phyloP scores from a whole-genome alignment of 73 alveolate species.

The Paramecium pentaurelia region DNA sequence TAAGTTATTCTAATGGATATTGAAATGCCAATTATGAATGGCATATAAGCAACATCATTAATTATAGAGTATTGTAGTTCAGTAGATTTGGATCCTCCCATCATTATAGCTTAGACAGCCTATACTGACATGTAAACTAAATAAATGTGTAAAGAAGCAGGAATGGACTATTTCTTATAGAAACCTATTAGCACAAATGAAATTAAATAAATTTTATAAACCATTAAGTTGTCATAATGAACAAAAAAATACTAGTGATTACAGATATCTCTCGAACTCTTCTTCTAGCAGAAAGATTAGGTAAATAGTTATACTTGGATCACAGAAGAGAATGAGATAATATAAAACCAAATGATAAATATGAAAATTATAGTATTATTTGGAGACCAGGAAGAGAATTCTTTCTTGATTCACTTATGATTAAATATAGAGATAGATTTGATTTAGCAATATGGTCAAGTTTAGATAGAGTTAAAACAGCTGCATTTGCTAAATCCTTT shows the following conservation, averaged over 20 bases:
- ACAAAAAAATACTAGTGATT: neutral
- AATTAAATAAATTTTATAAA: slow-evolving; percentile 19
- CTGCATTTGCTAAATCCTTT: neutral
- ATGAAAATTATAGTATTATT: neutral
- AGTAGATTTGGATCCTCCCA: neutral
- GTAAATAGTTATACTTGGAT: neutral
- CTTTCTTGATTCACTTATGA: neutral
- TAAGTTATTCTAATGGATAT: neutral
- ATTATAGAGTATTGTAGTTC: neutral
- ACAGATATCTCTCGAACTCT: neutral
- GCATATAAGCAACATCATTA: neutral
- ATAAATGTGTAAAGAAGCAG: neutral
- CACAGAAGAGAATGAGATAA: neutral
- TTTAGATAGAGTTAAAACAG: neutral
- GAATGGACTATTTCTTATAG: neutral
- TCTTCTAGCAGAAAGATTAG: neutral
- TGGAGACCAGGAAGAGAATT: neutral
- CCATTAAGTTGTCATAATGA: neutral
- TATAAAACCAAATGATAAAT: neutral
- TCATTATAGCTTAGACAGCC: neutral
- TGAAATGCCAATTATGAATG: slow-evolving; percentile 39
- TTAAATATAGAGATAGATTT: neutral
- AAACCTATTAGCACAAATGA: slow-evolving; percentile 13
- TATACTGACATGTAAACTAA: neutral
- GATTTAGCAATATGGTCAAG: slow-evolving; percentile 48